phyloP scores from a whole-genome alignment of 768 basidiomycete species.

The Panellus pusillus region DNA sequence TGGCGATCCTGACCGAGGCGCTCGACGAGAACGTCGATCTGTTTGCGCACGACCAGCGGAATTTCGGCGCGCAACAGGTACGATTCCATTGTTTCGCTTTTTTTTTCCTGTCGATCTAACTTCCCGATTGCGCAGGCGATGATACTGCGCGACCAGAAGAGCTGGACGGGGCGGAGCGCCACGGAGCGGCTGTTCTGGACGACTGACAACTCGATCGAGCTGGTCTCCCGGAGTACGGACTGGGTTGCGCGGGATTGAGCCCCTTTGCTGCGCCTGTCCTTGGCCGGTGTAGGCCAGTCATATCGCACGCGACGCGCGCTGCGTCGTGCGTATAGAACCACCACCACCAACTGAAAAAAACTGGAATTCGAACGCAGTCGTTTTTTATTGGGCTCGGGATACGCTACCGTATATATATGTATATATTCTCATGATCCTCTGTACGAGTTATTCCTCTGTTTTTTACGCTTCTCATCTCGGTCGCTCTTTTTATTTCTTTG shows the following conservation, averaged over 20 bases:
- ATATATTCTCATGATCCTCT: no score
- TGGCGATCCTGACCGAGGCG: constrained; percentile 84
- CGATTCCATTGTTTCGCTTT: constrained; percentile 21
- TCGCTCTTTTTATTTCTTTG: no score
- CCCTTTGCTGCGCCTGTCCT: no score
- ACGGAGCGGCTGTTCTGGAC: constrained; percentile 94
- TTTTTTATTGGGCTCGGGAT: background rate
- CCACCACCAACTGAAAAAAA: no score
- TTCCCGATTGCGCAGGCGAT: constrained; percentile 62
- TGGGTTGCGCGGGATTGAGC: constrained; percentile 76
- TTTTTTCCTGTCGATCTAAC: background rate
- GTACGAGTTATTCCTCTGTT: no score
- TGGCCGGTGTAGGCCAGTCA: no score
- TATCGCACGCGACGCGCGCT: no score
- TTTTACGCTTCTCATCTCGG: no score
- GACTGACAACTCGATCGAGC: constrained; percentile 85
- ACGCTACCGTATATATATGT: no score
- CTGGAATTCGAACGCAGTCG: background rate
- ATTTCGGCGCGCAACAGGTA: constrained; percentile 97
- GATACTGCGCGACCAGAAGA: constrained; percentile 93
- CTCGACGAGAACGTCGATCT: constrained; percentile 87
- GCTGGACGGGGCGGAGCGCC: constrained; percentile 89
- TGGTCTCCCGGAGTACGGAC: constrained; percentile 81
- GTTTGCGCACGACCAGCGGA: constrained; percentile 92
- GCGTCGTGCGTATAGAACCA: no score